Evolutionary conservation across 305 asterid genomes (phyloP).

Genomic region (Fraxinus latifolia): DNA sequence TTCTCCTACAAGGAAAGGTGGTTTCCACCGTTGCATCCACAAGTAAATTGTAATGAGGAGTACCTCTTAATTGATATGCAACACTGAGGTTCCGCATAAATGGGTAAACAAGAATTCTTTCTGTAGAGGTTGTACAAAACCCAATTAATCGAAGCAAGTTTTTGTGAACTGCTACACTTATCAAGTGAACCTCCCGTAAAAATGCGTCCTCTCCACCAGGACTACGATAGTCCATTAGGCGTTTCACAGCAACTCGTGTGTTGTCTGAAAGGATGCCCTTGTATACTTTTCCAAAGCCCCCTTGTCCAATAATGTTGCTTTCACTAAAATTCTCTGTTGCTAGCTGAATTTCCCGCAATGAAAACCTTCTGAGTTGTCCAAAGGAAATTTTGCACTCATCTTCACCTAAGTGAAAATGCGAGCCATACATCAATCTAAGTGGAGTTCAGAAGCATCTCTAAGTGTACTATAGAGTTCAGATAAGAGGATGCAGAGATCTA

Average conservation of each 20-base stretch:
- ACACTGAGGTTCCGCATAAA: slow-evolving; percentile 87
- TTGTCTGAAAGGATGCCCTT: slow-evolving; percentile 59
- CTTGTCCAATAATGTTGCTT: slow-evolving; percentile 71
- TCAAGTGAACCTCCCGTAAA: slow-evolving; percentile 67
- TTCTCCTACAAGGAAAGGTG: background rate
- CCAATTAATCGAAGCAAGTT: slow-evolving; percentile 80
- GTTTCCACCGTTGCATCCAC: background rate
- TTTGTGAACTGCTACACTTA: slow-evolving; percentile 81
- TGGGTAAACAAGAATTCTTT: slow-evolving; percentile 82
- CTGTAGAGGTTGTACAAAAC: slow-evolving; percentile 68
- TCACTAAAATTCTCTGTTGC: slow-evolving; percentile 72
- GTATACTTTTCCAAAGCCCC: slow-evolving; percentile 90
- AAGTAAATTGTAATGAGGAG: background rate
- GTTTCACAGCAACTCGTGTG: slow-evolving; percentile 69
- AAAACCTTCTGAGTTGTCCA: slow-evolving; percentile 72
- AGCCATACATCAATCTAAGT: background rate
- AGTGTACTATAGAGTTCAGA: background rate
- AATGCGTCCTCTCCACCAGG: slow-evolving; percentile 94
- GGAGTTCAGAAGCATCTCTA: background rate
- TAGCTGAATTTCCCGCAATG: slow-evolving; percentile 73
- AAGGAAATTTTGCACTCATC: slow-evolving; percentile 59
- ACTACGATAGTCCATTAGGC: slow-evolving; percentile 65
- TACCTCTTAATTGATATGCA: slow-evolving; percentile 85
- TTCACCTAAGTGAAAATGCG: slow-evolving; percentile 44
- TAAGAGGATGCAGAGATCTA: background rate